Percentiles rank a stretch among this genome's conserved stretches.
Conservation (phyloP, 2,329 filamentous ascomycete species). For the Cladosporium sp. region DNA sequence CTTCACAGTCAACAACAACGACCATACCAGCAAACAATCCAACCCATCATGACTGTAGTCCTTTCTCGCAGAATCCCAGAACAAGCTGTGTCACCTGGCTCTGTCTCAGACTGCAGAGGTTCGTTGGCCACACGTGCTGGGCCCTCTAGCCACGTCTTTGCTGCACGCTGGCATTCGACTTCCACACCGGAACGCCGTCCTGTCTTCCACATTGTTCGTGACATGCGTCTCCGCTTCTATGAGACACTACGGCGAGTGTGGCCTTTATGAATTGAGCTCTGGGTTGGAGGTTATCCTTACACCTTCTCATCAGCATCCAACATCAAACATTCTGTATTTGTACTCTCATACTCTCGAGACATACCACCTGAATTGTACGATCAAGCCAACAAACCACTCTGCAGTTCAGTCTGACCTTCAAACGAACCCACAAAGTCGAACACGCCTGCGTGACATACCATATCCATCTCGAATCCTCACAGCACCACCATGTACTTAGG, state of each 20-base stretch:
- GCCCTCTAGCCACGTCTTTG: constrained; percentile 6
- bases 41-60: too few species aligned
- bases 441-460: too few species aligned
- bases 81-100: not conserved
- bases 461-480: too few species aligned
- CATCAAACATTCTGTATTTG: too few species aligned
- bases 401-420: too few species aligned
- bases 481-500: too few species aligned
- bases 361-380: too few species aligned
- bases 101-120: not conserved
- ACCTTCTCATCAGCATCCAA: not conserved
- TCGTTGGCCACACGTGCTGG: not conserved
- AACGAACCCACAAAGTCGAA: too few species aligned
- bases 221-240: not conserved
- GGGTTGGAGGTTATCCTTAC: not conserved
- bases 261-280: not conserved
- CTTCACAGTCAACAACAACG: too few species aligned
- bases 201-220: constrained; percentile 1
- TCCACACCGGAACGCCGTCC: not conserved
- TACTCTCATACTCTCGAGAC: too few species aligned
- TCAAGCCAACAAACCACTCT: too few species aligned
- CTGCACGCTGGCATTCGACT: constrained; percentile 2
- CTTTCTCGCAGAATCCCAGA: not conserved
- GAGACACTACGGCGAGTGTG: not conserved
- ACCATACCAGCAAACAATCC: too few species aligned